phyloP scores from a whole-genome alignment of 768 basidiomycete genomes.

The Boletus rubropictus region DNA sequence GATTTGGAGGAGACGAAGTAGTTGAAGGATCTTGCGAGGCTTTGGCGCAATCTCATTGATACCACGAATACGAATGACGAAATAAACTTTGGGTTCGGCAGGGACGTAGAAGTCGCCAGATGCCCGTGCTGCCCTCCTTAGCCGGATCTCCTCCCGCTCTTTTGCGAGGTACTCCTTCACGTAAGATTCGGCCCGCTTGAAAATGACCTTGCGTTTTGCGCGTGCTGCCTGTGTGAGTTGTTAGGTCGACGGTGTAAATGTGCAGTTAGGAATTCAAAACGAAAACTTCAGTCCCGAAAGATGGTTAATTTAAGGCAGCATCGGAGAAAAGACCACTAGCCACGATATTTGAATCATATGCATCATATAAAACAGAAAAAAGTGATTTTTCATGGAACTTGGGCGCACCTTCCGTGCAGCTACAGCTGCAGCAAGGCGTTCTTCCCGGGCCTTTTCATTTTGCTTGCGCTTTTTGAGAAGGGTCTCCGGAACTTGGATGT shows the following conservation, averaged over 20 bases:
- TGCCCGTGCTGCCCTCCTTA: constrained; percentile 88
- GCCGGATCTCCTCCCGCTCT: constrained; percentile 94
- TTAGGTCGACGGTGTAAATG: constrained; percentile 11
- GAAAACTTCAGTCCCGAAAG: constrained; percentile 63
- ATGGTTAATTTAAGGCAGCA: constrained; percentile 85
- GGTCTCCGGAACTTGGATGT: constrained; percentile 97
- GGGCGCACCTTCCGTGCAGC: constrained; percentile 83
- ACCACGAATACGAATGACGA: constrained; percentile 97
- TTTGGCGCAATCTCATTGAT: constrained; percentile 99
- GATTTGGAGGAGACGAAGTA: constrained; percentile 97
- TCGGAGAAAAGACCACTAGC: constrained; percentile 62
- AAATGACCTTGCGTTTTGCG: constrained; percentile 93
- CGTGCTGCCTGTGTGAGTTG: constrained; percentile 60
- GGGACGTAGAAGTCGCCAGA: constrained; percentile 97
- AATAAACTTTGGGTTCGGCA: constrained; percentile 95
- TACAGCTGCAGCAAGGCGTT: constrained; percentile 75
- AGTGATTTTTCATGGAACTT: constrained; percentile 6
- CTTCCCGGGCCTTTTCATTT: constrained; percentile 93
- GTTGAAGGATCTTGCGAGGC: constrained; percentile 97
- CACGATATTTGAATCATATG: constrained; percentile 63
- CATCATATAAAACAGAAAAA: constrained; percentile 56
- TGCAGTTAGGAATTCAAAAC: background rate
- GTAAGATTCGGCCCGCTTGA: constrained; percentile 98
- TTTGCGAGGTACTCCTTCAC: constrained; percentile 92
- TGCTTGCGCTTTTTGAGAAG: constrained; percentile 99